Conservation (phyloP, 1,284 basidiomycete genomes). For the Thelephora terrestris region DNA sequence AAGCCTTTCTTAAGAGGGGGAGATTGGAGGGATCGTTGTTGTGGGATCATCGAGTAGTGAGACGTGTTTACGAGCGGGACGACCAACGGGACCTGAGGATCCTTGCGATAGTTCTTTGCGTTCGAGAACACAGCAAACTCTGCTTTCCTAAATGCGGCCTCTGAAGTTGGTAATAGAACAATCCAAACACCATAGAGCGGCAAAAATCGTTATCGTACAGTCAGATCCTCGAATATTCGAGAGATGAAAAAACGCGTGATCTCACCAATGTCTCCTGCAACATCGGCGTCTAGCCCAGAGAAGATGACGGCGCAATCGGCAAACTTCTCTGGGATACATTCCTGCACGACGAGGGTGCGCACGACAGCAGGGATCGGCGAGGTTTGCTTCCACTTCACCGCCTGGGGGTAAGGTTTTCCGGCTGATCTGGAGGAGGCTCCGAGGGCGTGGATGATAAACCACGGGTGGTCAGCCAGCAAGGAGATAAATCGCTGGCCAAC, state of each 20-base stretch:
- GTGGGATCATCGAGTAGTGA: slow-evolving; percentile 79
- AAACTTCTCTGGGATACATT: slow-evolving; percentile 77
- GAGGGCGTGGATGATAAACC: slow-evolving; percentile 81
- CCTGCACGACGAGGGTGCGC: slow-evolving; percentile 62
- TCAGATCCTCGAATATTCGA: background rate
- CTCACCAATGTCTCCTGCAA: slow-evolving; percentile 90
- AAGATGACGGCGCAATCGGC: slow-evolving; percentile 84
- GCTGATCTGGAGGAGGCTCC: slow-evolving; percentile 89
- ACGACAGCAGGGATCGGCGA: slow-evolving; percentile 66
- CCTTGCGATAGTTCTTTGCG: slow-evolving; percentile 93
- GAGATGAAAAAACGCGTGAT: background rate
- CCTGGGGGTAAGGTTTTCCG: slow-evolving; percentile 73
- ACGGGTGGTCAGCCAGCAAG: slow-evolving; percentile 83
- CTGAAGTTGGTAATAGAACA: slow-evolving; percentile 30
- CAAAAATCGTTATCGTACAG: background rate
- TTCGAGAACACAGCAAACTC: slow-evolving; percentile 96
- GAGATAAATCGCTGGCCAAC: slow-evolving; percentile 94
- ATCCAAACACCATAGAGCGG: background rate
- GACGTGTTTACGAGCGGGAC: slow-evolving; percentile 93
- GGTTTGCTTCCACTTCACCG: slow-evolving; percentile 88
- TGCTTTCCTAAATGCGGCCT: slow-evolving; percentile 78
- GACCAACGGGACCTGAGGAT: slow-evolving; percentile 92
- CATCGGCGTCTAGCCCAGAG: slow-evolving; percentile 91
- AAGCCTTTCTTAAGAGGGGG: slow-evolving; percentile 80
- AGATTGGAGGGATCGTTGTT: slow-evolving; percentile 66